Evolutionary conservation across 1,284 basidiomycete species (phyloP).

Genomic region (Rhizoctonia solani): DNA sequence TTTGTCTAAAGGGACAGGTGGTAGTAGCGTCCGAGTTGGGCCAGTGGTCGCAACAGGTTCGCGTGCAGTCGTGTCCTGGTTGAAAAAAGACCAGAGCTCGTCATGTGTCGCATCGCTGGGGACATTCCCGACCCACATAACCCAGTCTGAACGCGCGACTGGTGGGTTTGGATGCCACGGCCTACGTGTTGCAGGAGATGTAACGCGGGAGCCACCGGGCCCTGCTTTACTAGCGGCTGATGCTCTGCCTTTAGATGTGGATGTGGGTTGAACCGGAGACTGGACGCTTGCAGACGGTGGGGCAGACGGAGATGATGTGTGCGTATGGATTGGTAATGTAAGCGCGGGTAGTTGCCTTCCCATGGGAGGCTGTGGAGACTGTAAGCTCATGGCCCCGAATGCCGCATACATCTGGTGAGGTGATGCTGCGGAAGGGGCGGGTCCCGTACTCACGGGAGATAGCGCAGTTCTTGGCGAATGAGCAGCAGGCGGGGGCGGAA

Average conservation of each 20-base stretch:
- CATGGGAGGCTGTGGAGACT: conserved; percentile 6
- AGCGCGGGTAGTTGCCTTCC: conserved; percentile 7
- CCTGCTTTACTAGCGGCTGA: conserved; percentile 13
- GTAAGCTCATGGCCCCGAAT: conserved; percentile 18
- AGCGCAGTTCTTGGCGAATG: conserved; percentile 17
- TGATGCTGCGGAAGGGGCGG: background rate
- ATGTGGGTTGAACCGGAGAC: conserved; percentile 14
- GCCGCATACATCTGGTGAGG: conserved; percentile 34
- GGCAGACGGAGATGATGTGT: background rate
- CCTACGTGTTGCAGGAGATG: conserved; percentile 34
- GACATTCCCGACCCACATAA: conserved; percentile 95
- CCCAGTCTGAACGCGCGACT: conserved; percentile 82
- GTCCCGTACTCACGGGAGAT: background rate
- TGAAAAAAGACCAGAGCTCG: conserved; percentile 88
- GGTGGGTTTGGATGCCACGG: conserved; percentile 43
- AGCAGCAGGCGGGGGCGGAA: background rate
- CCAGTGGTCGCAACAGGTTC: conserved; percentile 23
- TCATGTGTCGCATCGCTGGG: conserved; percentile 83
- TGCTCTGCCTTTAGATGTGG: conserved; percentile 24
- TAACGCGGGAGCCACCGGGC: conserved; percentile 19
- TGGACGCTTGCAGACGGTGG: background rate
- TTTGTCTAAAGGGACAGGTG: background rate
- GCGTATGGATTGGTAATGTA: background rate
- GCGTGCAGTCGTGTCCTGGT: conserved; percentile 34
- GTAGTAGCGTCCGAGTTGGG: background rate